A percentile compares a stretch with the other conserved stretches of the same genome.
These are phyloP conservation scores for Schizonepeta tenuifolia DNA, from an alignment of 257 asterid genomes.

Conservation along the genomic window DNA sequence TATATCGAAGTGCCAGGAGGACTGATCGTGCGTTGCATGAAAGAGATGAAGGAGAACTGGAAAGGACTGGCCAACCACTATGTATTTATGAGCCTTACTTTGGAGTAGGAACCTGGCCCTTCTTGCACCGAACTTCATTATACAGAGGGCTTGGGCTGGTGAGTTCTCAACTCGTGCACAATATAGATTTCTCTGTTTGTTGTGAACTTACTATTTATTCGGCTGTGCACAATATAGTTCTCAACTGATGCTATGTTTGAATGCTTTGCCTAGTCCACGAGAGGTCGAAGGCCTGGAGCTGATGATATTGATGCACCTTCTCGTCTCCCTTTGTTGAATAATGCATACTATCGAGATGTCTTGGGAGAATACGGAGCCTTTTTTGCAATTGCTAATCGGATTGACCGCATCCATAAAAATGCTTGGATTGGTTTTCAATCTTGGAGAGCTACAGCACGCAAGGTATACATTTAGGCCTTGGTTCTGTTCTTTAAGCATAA, in stretches of 20 bases:
- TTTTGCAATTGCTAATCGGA: constrained; percentile 89
- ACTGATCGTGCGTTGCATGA: constrained; percentile 82
- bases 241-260: constrained; percentile 33
- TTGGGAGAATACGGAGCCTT: constrained; percentile 91
- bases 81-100: constrained; percentile 89
- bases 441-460: constrained; percentile 91
- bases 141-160: constrained; percentile 93
- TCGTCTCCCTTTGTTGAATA: constrained; percentile 78
- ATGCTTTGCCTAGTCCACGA: constrained; percentile 62
- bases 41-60: constrained; percentile 97
- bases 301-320: constrained; percentile 91
- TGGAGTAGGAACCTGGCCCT: constrained; percentile 96
- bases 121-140: constrained; percentile 78
- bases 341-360: constrained; percentile 71
- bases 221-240: too few species aligned
- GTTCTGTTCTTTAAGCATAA: constrained; percentile 12
- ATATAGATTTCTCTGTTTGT: neutral
- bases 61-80: constrained; percentile 92
- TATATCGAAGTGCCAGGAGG: constrained; percentile 78
- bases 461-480: constrained; percentile 47
- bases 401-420: constrained; percentile 88
- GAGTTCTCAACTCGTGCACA: constrained; percentile 31
- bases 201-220: neutral
- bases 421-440: constrained; percentile 99
- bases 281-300: constrained; percentile 76